Evolutionary conservation across 495 filamentous ascomycete species (phyloP).

Genomic region (Xylaria castorea): DNA sequence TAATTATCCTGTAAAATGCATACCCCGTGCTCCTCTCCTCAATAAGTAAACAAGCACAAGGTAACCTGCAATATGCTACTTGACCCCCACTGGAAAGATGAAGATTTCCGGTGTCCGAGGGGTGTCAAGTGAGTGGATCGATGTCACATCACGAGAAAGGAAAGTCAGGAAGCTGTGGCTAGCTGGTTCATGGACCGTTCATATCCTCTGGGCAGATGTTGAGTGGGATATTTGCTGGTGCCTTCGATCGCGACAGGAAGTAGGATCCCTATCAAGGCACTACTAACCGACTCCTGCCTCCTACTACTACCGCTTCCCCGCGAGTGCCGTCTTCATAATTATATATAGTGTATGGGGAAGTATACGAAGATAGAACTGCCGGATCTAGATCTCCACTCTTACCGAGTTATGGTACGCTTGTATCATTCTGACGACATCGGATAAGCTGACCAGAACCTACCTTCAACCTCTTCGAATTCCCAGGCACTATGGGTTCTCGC

Average conservation of each 20-base stretch:
- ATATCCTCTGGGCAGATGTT: not conserved
- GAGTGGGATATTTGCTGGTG: not conserved
- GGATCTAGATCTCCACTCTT: not conserved
- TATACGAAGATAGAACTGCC: conserved; percentile 1
- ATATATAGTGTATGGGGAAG: conserved; percentile 3
- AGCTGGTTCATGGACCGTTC: not conserved
- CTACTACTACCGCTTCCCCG: conserved; percentile 4
- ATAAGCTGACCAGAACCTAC: not conserved
- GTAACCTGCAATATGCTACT: not conserved
- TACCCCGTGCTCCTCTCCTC: not conserved
- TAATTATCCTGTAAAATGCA: not conserved
- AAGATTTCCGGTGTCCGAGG: not conserved
- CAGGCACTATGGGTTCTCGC: conserved; percentile 36
- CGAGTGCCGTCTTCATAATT: not conserved
- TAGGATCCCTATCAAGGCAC: not conserved
- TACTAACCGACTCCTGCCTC: not conserved
- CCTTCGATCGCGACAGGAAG: not conserved
- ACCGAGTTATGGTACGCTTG: not conserved
- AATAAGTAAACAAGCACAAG: not conserved
- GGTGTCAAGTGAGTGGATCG: conserved; percentile 15
- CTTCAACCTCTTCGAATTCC: not conserved
- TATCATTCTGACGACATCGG: conserved; percentile 23
- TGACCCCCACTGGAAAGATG: conserved; percentile 21
- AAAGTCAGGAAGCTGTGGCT: not conserved
- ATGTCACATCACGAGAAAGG: conserved; percentile 12